phyloP scores from a whole-genome alignment of 2,329 filamentous ascomycete genomes.

The Venturia oleaginea region DNA sequence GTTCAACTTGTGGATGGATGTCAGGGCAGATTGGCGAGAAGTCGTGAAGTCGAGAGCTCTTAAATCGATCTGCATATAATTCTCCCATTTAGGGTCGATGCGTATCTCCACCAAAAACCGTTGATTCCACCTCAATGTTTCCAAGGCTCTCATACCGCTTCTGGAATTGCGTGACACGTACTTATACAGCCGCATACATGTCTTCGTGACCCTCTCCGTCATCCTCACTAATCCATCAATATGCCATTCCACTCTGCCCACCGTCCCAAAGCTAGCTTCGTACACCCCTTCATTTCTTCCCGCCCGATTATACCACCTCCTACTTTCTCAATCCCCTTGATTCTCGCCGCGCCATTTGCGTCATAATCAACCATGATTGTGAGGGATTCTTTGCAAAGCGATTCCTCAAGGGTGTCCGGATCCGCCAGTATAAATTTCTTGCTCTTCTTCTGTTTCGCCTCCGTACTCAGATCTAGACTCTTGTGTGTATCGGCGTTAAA shows the following conservation, averaged over 20 bases:
- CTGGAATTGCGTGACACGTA: background rate
- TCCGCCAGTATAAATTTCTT: slow-evolving; percentile 69
- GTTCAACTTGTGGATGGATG: too few species aligned
- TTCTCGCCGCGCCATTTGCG: slow-evolving; percentile 34
- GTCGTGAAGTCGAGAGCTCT: too few species aligned
- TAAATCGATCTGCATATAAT: too few species aligned
- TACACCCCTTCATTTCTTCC: slow-evolving; percentile 51
- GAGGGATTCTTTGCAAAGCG: slow-evolving; percentile 68
- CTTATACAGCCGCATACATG: background rate
- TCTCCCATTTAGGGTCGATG: too few species aligned
- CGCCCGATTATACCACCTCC: slow-evolving; percentile 65
- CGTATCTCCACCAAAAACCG: background rate
- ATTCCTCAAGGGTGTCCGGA: slow-evolving; percentile 84
- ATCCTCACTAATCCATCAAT: slow-evolving; percentile 6
- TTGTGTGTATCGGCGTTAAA: slow-evolving; percentile 48
- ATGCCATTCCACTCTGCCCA: slow-evolving; percentile 49
- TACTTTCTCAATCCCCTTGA: slow-evolving; percentile 71
- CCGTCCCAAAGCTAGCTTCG: slow-evolving; percentile 50
- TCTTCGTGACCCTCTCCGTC: background rate
- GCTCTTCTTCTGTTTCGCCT: slow-evolving; percentile 19
- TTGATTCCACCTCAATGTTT: background rate
- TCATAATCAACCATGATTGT: slow-evolving; percentile 65
- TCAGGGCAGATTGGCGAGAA: too few species aligned
- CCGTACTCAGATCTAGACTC: slow-evolving; percentile 20
- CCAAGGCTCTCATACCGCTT: background rate